These are phyloP conservation scores for Rutstroemia sp. DNA, from an alignment of 2,329 filamentous ascomycete genomes.

Conservation along the genomic window DNA sequence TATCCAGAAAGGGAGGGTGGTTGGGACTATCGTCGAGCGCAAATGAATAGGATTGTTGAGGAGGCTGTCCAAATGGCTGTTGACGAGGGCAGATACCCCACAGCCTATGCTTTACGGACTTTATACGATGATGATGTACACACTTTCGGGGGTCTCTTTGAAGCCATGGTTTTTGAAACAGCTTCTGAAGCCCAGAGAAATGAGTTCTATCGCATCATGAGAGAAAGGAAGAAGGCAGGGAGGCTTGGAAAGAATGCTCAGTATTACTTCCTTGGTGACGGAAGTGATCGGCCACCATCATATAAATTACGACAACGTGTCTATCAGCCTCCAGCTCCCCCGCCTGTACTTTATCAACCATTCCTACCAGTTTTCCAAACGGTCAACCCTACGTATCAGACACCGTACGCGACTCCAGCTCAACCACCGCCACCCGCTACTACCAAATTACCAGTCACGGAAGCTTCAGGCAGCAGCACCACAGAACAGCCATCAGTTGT, in stretches of 20 bases:
- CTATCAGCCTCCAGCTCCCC: neutral
- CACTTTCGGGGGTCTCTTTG: slow-evolving; percentile 47
- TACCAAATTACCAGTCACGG: neutral
- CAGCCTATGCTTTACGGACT: slow-evolving; percentile 52
- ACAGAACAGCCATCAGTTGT: slow-evolving; percentile 1
- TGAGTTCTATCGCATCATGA: slow-evolving; percentile 44
- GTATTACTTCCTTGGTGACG: slow-evolving; percentile 41
- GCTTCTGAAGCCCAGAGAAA: slow-evolving; percentile 44
- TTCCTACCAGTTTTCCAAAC: slow-evolving; percentile 9
- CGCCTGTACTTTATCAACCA: neutral
- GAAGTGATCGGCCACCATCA: slow-evolving; percentile 21
- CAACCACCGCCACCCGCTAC: neutral
- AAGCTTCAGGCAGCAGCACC: neutral
- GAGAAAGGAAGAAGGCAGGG: slow-evolving; percentile 49
- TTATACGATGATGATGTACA: slow-evolving; percentile 51
- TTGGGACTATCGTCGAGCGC: slow-evolving; percentile 15
- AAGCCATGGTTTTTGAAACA: slow-evolving; percentile 46
- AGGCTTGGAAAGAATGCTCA: slow-evolving; percentile 44
- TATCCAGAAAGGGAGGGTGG: slow-evolving; percentile 6
- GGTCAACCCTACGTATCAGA: slow-evolving; percentile 13
- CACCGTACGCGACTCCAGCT: slow-evolving; percentile 8
- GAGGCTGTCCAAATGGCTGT: slow-evolving; percentile 52
- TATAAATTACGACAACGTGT: slow-evolving; percentile 8
- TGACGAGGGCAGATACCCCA: slow-evolving; percentile 49
- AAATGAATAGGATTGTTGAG: slow-evolving; percentile 41